These are phyloP conservation scores for Agrostemma githago DNA, from an alignment of 148 eudicot species.

Conservation along the genomic window DNA sequence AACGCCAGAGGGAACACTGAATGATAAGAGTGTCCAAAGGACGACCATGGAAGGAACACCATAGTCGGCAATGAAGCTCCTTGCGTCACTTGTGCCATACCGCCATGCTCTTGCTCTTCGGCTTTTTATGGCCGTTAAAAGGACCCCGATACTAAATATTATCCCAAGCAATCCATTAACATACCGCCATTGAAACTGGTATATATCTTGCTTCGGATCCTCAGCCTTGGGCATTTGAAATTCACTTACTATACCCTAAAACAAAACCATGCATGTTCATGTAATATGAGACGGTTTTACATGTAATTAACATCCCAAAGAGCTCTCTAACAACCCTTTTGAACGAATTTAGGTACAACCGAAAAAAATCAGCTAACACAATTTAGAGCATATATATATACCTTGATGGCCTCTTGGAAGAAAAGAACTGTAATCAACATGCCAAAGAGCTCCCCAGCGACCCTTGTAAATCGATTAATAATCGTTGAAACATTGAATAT, in stretches of 20 bases:
- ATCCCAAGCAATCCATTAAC: constrained; percentile 62
- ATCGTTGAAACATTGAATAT: constrained; percentile 50
- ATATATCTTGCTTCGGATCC: constrained; percentile 26
- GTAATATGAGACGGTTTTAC: not conserved
- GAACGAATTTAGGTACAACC: too few species aligned
- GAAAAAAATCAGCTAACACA: not conserved
- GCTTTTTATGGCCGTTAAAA: constrained; percentile 52
- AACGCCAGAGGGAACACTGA: constrained; percentile 43
- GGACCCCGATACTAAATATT: constrained; percentile 58
- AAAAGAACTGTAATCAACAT: constrained; percentile 66
- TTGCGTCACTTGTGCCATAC: constrained; percentile 59
- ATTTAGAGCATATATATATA: constrained; percentile 11
- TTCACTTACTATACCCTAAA: constrained; percentile 52
- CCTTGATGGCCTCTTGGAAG: constrained; percentile 71
- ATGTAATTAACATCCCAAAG: not conserved
- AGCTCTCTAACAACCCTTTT: too few species aligned
- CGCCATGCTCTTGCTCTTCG: constrained; percentile 66
- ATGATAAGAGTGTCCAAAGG: constrained; percentile 72
- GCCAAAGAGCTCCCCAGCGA: constrained; percentile 70
- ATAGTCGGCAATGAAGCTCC: constrained; percentile 82
- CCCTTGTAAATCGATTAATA: constrained; percentile 53
- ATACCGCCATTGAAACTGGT: constrained; percentile 60
- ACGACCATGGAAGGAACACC: constrained; percentile 86
- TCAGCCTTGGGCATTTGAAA: constrained; percentile 42
- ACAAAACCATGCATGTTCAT: not conserved